Base-by-base conservation (phyloP, 371 early-diverging fungal genomes). In the Apophysomyces ossiformis region DNA sequence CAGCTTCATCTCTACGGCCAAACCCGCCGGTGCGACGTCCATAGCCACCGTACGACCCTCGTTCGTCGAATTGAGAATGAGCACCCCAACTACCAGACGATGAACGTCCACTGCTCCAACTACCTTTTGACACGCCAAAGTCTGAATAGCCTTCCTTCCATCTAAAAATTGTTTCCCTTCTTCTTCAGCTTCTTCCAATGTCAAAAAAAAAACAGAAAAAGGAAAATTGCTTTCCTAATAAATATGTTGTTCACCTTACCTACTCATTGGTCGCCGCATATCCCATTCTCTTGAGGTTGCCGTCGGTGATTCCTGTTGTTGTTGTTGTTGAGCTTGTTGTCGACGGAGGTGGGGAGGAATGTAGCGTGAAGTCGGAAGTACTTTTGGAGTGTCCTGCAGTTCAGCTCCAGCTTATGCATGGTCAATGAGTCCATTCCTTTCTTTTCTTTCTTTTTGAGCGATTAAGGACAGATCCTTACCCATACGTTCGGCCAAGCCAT, bases 401-500 rank as follows among this genome's bases (percentile, higher is more conserved):
- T 18, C n/a, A 15, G 9, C 54, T 7, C 54, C 54, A 50, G 54
- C 54, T 50, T 50, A 8, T n/a, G n/a, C 54, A 21, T 18, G 16
- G 54, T 50, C 54, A 50, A 21, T 21, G 5, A 16, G 21, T 7
- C 47, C 1, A 12, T 26, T 46, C 18, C 37, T 57, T 32, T 32
- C 36, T 36, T 56, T 46, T 36, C 41, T 46, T 38, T 21, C 35
- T 37, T 58, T 12, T 50, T 21, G n/a, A n/a, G 12, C 8, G 13
- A 7, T 18, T 18, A 9, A 26, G 54, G 58, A 26, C 12, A 11
- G 32, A 9, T 46, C 37, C 76, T 80, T 83, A 83, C 84, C 84
- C 72, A 84, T 67, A 39, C 71, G 81, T 83, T 81, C 79, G 72
- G 81, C 81, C 71, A 84, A 79, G 78, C 75, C 78, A 67, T 80